Base-by-base conservation (phyloP, 345 rosid species). In the Microthlaspi erraticum region DNA sequence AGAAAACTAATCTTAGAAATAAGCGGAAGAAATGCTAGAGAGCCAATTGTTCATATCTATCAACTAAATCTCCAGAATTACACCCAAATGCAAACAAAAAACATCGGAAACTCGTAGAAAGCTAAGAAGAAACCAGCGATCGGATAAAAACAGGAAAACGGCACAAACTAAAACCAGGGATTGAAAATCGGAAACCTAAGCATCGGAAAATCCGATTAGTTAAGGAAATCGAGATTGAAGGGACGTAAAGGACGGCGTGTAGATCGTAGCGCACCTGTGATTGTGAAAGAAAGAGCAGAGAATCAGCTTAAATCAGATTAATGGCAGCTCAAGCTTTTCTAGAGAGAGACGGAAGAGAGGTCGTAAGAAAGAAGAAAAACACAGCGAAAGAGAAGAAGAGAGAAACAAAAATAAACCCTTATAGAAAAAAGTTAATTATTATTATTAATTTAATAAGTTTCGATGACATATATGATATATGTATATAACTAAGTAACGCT, bases 251-350 rank as follows among this genome's bases (percentile, higher is more conserved):
- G 58, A 51, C 65, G 46, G 20, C 72, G 71, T 11, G 34, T 17
- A 75, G 91, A 86, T 86, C 88, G 83, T 84, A 73, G 43, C 81
- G 48, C 78, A 82, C 87, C 85, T 63, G 38, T 1, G 67, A 60
- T 32, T 43, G n/a, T 77, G 66, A 58, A 72, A 78, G 32, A 44
- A 60, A 66, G 68, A 76, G 56, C 65, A 70, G 71, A 68, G 81
- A 63, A 34, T 17, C 29, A 51, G 60, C 59, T 43, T 74, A 73
- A 73, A 66, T 58, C 44, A 77, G 81, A 77, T 70, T 79, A 65
- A 71, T 60, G 82, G 85, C 49, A 76, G 75, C 43, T 56, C 43
- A 17, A 55, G 61, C 61, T 56, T 37, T 79, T 85, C 79, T 80
- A 80, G 81, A 79, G 82, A 75, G 57, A 58, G 67, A 54, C 81